Percentiles rank a stretch among this genome's conserved stretches.
Conservation (phyloP, 495 filamentous ascomycete genomes). For the Neurospora terricola region DNA sequence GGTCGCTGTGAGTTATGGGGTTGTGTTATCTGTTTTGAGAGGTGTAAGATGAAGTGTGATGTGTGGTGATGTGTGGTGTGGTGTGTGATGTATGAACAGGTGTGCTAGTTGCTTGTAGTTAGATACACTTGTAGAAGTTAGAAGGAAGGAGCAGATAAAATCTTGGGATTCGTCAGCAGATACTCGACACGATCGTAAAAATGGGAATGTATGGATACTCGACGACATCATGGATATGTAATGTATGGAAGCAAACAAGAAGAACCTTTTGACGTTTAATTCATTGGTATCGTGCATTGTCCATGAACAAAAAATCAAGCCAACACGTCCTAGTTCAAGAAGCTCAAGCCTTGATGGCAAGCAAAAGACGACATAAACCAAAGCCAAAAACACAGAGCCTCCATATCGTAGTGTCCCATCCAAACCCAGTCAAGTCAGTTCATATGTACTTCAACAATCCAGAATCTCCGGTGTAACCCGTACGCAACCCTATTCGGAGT, state of each 20-base stretch:
- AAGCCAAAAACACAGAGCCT: not conserved
- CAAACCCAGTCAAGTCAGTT: not conserved
- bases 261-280: not conserved
- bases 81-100: not conserved
- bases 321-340: not conserved
- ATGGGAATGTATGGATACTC: too few species aligned
- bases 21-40: too few species aligned
- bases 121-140: not conserved
- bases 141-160: not conserved
- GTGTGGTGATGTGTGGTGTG: too few species aligned
- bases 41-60: too few species aligned
- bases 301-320: not conserved
- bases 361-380: not conserved
- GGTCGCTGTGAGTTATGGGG: slow-evolving; percentile 8
- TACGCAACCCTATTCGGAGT: not conserved
- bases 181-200: too few species aligned
- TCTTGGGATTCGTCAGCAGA: not conserved
- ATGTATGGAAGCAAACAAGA: not conserved
- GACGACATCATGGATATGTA: not conserved
- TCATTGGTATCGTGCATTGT: not conserved
- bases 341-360: not conserved
- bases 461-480: not conserved
- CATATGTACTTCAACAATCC: not conserved
- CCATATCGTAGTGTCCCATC: not conserved
- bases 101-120: not conserved